phyloP scores from a whole-genome alignment of 2,329 filamentous ascomycete species.

The Microcera coccophila region DNA sequence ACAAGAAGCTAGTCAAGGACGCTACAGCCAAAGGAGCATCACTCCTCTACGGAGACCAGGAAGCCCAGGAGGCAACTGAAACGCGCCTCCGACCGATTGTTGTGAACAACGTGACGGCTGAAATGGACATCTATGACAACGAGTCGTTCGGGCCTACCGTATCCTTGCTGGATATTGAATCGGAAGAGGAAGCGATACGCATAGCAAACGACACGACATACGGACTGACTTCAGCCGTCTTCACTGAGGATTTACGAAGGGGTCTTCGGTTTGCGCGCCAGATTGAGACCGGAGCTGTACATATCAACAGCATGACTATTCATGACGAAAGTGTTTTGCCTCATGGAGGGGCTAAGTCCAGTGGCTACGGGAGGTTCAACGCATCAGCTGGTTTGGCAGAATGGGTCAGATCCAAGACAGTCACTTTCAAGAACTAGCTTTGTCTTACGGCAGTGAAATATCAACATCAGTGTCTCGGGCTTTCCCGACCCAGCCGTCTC shows the following conservation, averaged over 20 bases:
- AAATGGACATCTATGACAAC: conserved; percentile 70
- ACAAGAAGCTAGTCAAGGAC: conserved; percentile 62
- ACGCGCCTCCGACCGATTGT: conserved; percentile 60
- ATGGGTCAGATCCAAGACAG: conserved; percentile 60
- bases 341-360: conserved; percentile 63
- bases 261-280: conserved; percentile 57
- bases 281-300: conserved; percentile 64
- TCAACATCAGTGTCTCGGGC: background rate
- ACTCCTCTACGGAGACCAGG: conserved; percentile 38
- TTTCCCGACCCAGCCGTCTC: too few relatives aligned
- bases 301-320: conserved; percentile 63
- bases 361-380: conserved; percentile 62
- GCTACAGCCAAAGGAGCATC: conserved; percentile 64
- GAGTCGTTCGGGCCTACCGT: conserved; percentile 78
- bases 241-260: conserved; percentile 62
- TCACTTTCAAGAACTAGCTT: conserved; percentile 50
- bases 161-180: conserved; percentile 61
- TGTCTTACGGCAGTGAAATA: background rate
- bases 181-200: conserved; percentile 66
- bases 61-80: conserved; percentile 30
- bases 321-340: conserved; percentile 62
- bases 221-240: conserved; percentile 67
- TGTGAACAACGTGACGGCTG: conserved; percentile 55
- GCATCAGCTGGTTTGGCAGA: conserved; percentile 51
- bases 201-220: conserved; percentile 82